Evolutionary conservation across 148 eudicot species (phyloP).

Genomic region (Rhododendron simsii): DNA sequence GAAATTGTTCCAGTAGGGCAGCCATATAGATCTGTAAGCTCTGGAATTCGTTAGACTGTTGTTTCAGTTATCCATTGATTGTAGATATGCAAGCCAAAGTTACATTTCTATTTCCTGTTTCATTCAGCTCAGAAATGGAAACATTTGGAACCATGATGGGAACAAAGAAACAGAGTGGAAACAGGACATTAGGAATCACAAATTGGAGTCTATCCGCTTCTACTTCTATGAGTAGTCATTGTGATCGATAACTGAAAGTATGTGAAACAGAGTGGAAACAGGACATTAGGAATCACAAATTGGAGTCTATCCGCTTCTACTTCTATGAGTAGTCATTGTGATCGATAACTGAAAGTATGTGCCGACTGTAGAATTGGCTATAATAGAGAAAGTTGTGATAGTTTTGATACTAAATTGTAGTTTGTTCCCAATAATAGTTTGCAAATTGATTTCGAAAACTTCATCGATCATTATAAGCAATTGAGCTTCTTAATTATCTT

Average conservation of each 20-base stretch:
- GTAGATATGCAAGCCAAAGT: background rate
- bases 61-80: background rate
- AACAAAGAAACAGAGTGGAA: background rate
- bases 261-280: too few species aligned
- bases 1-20: slow-evolving; percentile 64
- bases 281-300: too few species aligned
- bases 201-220: too few species aligned
- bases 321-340: too few species aligned
- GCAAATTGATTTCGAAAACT: background rate
- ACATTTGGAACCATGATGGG: background rate
- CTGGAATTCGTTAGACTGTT: background rate
- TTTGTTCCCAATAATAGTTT: background rate
- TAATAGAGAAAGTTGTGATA: background rate
- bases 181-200: too few species aligned
- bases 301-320: too few species aligned
- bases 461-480: background rate
- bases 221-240: too few species aligned
- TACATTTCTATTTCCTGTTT: background rate
- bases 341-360: too few species aligned
- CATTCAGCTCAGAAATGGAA: background rate
- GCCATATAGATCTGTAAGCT: slow-evolving; percentile 43
- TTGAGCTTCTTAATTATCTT: background rate
- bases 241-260: too few species aligned
- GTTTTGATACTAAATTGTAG: background rate
- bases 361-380: background rate